Evolutionary conservation across 352 stramenopile species (phyloP).

Genomic region (Albugo candida): DNA sequence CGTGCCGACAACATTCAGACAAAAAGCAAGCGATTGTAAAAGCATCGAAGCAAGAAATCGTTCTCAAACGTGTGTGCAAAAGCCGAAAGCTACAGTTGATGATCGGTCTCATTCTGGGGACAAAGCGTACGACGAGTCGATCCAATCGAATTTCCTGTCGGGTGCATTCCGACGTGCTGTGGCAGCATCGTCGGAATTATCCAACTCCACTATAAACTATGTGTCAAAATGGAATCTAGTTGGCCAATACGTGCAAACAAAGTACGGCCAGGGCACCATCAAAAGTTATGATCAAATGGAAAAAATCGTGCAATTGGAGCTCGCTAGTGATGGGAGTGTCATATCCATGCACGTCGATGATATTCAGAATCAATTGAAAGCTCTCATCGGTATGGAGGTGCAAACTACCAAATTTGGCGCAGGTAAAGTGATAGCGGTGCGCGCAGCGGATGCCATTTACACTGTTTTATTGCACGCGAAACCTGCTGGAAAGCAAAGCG

Average conservation of each 20-base stretch:
- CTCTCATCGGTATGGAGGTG: conserved; percentile 49
- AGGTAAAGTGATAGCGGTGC: conserved; percentile 38
- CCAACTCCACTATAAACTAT: conserved; percentile 25
- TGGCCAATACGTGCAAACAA: conserved; percentile 52
- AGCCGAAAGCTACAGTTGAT: no score
- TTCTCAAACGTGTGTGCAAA: no score
- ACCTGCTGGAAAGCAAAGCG: conserved; percentile 21
- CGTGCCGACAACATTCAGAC: background rate
- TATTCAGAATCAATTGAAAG: conserved; percentile 53
- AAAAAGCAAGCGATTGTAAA: background rate
- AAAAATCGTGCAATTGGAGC: conserved; percentile 33
- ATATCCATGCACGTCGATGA: conserved; percentile 34
- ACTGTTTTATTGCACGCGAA: conserved; percentile 35
- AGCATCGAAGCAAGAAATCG: background rate
- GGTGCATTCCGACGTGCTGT: conserved; percentile 35
- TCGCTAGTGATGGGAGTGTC: conserved; percentile 27
- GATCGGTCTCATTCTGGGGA: background rate
- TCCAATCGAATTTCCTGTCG: conserved; percentile 7
- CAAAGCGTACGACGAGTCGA: background rate
- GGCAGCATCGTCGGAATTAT: conserved; percentile 28
- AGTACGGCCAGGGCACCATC: conserved; percentile 38
- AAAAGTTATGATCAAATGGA: conserved; percentile 26
- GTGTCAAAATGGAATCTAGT: conserved; percentile 52
- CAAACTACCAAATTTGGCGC: conserved; percentile 44
- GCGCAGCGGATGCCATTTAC: conserved; percentile 49